Base-by-base conservation (phyloP, 805 yeast species). In the Yarrowia sp. region DNA sequence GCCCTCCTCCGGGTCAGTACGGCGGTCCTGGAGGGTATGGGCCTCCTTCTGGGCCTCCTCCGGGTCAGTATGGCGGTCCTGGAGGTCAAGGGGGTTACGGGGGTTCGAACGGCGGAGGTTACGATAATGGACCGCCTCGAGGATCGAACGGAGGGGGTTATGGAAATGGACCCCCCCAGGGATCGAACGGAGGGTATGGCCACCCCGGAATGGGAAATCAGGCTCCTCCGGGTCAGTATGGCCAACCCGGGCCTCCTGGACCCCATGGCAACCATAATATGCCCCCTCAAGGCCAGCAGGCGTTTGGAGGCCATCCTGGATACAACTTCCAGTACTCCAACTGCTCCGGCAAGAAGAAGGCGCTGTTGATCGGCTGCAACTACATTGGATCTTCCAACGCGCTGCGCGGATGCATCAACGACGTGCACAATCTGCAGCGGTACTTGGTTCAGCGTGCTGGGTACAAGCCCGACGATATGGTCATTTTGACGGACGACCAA, bases 341-440 rank as follows among this genome's bases (percentile, higher is more conserved):
- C 55, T 58, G 62, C 18, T 16, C 24, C 5, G 96, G 96, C 13
- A 77, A 78, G 32, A 81, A 84, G 64, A 90, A 89, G 73, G 96
- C 96, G 1, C 71, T 90, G 61, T 70, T 88, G 55, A 78, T 90
- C 62, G 96, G 96, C 12, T 85, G 87, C 71, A 90, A 90, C 74
- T 90, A 90, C 73, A 77, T 82, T 64, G 91, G 91, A 6, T 74
- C 86, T 3, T 72, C 71, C 53, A 85, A 83, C 68, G 81, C 78
- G 65, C 74, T 90, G 49, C 77, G 84, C 44, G 96, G 96, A 1
- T 89, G 96, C 72, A 86, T 90, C 69, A 90, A 90, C 69, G 96
- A 89, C 72, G 90, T 72, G 10, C 66, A 62, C 6, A 74, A 75
- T 13, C 81, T 64, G 84, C 66, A 67, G 31, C 80, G 79, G 64